Evolutionary conservation across 192 early-diverging fungal species (phyloP).

Genomic region (Dispira simplex): DNA sequence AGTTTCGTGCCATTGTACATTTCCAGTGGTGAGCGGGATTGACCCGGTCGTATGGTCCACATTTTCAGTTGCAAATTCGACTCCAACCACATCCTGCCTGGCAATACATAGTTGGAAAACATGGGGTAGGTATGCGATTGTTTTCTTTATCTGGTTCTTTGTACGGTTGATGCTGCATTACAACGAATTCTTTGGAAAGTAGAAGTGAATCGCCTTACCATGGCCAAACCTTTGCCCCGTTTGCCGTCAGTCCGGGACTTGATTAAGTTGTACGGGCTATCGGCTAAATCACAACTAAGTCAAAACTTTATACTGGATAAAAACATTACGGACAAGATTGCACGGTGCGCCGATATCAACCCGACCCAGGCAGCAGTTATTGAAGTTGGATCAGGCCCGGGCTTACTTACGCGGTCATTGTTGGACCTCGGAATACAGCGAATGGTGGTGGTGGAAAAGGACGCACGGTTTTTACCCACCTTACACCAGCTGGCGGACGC

Average conservation of each 20-base stretch:
- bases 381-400: constrained; percentile 67
- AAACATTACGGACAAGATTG: constrained; percentile 67
- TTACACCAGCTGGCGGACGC: constrained; percentile 55
- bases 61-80: no score
- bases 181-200: no score
- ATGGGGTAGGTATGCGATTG: no score
- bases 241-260: constrained; percentile 56
- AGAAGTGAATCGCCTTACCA: no score
- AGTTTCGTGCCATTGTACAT: no score
- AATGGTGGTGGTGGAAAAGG: constrained; percentile 61
- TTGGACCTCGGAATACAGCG: constrained; percentile 41
- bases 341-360: constrained; percentile 37
- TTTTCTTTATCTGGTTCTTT: no score
- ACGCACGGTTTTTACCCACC: constrained; percentile 47
- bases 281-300: constrained; percentile 51
- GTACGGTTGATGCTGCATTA: no score
- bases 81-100: no score
- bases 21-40: no score
- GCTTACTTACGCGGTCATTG: constrained; percentile 61
- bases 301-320: constrained; percentile 76
- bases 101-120: no score
- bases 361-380: constrained; percentile 40
- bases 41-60: no score
- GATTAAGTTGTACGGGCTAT: constrained; percentile 54
- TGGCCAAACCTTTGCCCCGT: constrained; percentile 24